These are phyloP conservation scores for Omphalotus olearius DNA, from an alignment of 1,284 basidiomycete species.

Conservation along the genomic window DNA sequence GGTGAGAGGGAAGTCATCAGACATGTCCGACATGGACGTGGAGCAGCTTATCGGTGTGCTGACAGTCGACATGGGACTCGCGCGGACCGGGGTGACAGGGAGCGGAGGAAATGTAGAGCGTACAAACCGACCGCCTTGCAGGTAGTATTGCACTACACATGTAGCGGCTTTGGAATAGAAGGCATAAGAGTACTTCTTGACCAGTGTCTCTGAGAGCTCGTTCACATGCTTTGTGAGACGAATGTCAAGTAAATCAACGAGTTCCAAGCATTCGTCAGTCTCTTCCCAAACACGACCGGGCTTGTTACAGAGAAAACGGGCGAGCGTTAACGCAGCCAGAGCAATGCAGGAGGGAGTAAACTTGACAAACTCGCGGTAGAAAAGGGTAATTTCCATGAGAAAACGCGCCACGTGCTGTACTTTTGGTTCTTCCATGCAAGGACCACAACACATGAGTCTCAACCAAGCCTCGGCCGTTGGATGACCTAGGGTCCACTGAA, in stretches of 20 bases:
- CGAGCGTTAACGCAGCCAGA: slow-evolving; percentile 82
- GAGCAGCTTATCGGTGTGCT: slow-evolving; percentile 72
- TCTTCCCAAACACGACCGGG: slow-evolving; percentile 75
- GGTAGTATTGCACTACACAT: slow-evolving; percentile 89
- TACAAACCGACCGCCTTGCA: slow-evolving; percentile 69
- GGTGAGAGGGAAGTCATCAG: slow-evolving; percentile 78
- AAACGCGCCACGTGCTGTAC: slow-evolving; percentile 95
- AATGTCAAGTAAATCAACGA: slow-evolving; percentile 83
- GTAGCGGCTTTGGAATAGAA: slow-evolving; percentile 95
- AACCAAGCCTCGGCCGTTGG: slow-evolving; percentile 98
- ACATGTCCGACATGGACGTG: slow-evolving; percentile 67
- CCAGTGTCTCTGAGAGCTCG: slow-evolving; percentile 86
- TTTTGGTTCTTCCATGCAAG: slow-evolving; percentile 77
- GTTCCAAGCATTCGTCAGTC: slow-evolving; percentile 70
- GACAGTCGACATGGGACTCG: slow-evolving; percentile 37
- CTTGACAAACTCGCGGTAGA: slow-evolving; percentile 93
- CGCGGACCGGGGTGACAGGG: slow-evolving; percentile 71
- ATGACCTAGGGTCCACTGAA: slow-evolving; percentile 94
- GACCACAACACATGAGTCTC: slow-evolving; percentile 70
- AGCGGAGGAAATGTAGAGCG: slow-evolving; percentile 48
- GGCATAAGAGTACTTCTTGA: slow-evolving; percentile 96
- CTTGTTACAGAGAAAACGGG: slow-evolving; percentile 83
- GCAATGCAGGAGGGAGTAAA: slow-evolving; percentile 86
- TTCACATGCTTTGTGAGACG: slow-evolving; percentile 84
- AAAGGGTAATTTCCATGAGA: slow-evolving; percentile 97